Conservation (phyloP, 2,329 filamentous ascomycete species). For the Colletotrichum brevisporum region DNA sequence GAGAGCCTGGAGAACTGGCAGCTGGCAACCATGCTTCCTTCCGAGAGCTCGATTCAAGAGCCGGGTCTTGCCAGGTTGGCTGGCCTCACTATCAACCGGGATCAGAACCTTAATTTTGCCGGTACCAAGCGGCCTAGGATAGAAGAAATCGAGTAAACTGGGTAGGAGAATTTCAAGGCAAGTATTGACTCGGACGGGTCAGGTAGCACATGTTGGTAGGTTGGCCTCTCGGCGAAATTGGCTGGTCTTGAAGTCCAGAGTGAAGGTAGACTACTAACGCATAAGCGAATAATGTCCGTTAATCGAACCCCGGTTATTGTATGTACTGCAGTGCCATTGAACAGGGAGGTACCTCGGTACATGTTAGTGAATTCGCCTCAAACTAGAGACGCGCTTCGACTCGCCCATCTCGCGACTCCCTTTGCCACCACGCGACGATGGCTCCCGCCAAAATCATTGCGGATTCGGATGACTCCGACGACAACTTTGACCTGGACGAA, state of each 20-base stretch:
- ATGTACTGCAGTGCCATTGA: too few species aligned
- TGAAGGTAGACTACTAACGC: neutral
- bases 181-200: neutral
- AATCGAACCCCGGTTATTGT: too few species aligned
- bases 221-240: neutral
- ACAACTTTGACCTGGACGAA: slow-evolving; percentile 16
- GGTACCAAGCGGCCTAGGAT: slow-evolving; percentile 57
- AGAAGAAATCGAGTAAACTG: slow-evolving; percentile 71
- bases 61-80: slow-evolving; percentile 28
- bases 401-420: slow-evolving; percentile 3
- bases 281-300: neutral
- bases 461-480: slow-evolving; percentile 42
- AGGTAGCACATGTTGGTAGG: neutral
- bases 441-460: slow-evolving; percentile 38
- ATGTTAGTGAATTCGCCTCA: slow-evolving; percentile 18
- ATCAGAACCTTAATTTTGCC: slow-evolving; percentile 28
- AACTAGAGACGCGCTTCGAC: slow-evolving; percentile 2
- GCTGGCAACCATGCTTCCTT: slow-evolving; percentile 64
- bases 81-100: slow-evolving; percentile 28
- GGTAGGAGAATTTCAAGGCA: neutral
- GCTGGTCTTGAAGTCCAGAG: neutral
- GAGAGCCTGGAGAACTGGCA: slow-evolving; percentile 77
- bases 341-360: neutral
- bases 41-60: neutral
- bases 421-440: slow-evolving; percentile 35